phyloP scores from a whole-genome alignment of 306 rosid genomes.

The Astragalus membranaceus region DNA sequence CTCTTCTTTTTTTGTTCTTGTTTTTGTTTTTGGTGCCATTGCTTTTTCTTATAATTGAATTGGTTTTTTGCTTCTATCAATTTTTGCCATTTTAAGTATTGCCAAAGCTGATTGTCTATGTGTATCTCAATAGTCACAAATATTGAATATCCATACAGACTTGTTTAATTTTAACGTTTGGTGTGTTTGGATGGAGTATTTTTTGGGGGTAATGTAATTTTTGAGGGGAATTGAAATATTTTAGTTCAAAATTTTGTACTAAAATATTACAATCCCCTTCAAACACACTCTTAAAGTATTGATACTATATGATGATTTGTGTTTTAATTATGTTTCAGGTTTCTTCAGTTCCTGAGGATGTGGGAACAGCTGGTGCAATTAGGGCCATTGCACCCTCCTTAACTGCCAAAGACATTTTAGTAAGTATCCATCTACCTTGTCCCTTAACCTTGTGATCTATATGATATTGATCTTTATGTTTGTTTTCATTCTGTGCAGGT shows the following conservation, averaged over 20 bases:
- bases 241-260: no score
- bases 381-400: constrained; percentile 78
- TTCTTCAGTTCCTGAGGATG: constrained; percentile 90
- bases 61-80: background rate
- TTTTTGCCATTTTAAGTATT: background rate
- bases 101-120: background rate
- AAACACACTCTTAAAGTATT: no score
- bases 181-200: no score
- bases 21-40: background rate
- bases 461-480: constrained; percentile 17
- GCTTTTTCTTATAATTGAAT: background rate
- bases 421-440: constrained; percentile 13
- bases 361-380: constrained; percentile 95
- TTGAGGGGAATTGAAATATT: no score
- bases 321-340: constrained; percentile 49
- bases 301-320: constrained; percentile 2
- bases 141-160: background rate
- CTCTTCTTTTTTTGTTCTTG: no score
- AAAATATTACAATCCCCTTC: no score
- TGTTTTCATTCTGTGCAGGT: constrained; percentile 54
- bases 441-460: background rate
- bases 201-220: no score
- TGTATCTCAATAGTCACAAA: background rate
- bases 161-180: background rate
- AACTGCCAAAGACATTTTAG: constrained; percentile 87